These are phyloP conservation scores for Aspergillus diversus DNA, from an alignment of 495 filamentous ascomycete species.

Conservation along the genomic window DNA sequence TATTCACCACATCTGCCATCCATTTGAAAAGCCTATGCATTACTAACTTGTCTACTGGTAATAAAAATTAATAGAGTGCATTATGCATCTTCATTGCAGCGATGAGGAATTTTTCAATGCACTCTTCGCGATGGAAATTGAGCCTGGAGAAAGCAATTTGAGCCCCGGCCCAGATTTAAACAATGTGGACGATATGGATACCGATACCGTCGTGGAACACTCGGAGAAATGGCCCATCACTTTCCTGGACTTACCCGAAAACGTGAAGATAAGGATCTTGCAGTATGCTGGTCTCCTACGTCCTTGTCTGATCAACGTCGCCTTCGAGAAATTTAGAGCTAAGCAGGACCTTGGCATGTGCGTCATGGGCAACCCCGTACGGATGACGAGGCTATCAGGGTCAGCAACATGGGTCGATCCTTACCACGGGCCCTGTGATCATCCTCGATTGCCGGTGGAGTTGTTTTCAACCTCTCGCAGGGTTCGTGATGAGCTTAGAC, in stretches of 20 bases:
- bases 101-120: not conserved
- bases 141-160: constrained; percentile 1
- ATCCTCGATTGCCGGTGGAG: constrained; percentile 26
- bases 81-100: not conserved
- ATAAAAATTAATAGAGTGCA: not conserved
- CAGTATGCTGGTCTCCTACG: constrained; percentile 30
- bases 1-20: not conserved
- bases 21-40: not conserved
- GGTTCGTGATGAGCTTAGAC: constrained; percentile 17
- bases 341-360: constrained; percentile 7
- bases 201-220: not conserved
- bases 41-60: not conserved
- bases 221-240: not conserved
- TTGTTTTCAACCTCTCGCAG: constrained; percentile 22
- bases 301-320: constrained; percentile 26
- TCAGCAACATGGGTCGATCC: constrained; percentile 4
- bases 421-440: constrained; percentile 19
- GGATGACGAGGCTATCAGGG: constrained; percentile 7
- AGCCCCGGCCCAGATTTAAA: not conserved
- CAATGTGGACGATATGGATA: not conserved
- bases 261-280: constrained; percentile 27
- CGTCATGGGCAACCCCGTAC: constrained; percentile 8
- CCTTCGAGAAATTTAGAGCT: constrained; percentile 13
- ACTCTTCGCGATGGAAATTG: constrained; percentile 1
- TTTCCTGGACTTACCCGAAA: constrained; percentile 29